These are phyloP conservation scores for Sclerotiophoma versabilis DNA, from an alignment of 2,329 filamentous ascomycete species.

Conservation along the genomic window DNA sequence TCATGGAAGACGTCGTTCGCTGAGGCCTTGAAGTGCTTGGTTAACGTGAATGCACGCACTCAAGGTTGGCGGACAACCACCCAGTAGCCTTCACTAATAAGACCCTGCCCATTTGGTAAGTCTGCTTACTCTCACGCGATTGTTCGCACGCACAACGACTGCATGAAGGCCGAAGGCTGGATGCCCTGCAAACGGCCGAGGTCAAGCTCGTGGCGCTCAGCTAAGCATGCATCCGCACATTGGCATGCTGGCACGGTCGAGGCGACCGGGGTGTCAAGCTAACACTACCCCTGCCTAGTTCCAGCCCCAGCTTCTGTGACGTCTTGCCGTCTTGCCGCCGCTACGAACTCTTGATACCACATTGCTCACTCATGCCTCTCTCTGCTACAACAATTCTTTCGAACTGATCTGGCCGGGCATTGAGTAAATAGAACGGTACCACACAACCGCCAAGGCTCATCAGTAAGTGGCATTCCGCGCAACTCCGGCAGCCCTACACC, in stretches of 20 bases:
- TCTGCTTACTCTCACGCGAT: background rate
- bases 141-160: background rate
- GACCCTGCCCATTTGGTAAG: background rate
- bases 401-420: slow-evolving; percentile 24
- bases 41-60: no score
- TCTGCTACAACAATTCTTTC: background rate
- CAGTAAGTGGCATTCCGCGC: slow-evolving; percentile 20
- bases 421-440: slow-evolving; percentile 49
- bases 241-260: no score
- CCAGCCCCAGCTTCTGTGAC: slow-evolving; percentile 18
- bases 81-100: no score
- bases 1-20: no score
- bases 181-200: slow-evolving; percentile 6
- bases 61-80: no score
- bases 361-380: slow-evolving; percentile 5
- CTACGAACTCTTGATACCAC: slow-evolving; percentile 6
- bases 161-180: background rate
- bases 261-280: no score
- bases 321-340: slow-evolving; percentile 15
- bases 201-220: background rate
- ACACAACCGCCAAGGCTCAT: background rate
- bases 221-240: background rate
- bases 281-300: slow-evolving; percentile 10
- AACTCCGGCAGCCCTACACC: slow-evolving; percentile 13
- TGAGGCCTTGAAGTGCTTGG: no score